A percentile compares a stretch with the other conserved stretches of the same genome.
phyloP scores from a whole-genome alignment of 306 rosid species.

The Cyclanthera cordifolia region DNA sequence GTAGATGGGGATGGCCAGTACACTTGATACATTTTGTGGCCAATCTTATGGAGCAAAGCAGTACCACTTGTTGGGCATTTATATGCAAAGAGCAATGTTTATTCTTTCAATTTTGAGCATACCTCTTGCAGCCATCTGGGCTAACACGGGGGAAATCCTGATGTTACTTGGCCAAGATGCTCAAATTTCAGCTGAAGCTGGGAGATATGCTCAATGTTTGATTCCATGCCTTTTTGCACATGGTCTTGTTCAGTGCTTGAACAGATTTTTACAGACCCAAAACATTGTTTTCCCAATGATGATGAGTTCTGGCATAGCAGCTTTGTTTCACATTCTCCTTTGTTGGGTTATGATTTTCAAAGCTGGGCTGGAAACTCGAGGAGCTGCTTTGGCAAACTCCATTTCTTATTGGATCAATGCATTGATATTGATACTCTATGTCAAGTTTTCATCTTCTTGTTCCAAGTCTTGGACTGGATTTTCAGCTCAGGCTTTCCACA shows the following conservation, averaged over 20 bases:
- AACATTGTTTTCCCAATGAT: slow-evolving; percentile 64
- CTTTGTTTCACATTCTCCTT: slow-evolving; percentile 26
- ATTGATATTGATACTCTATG: slow-evolving; percentile 34
- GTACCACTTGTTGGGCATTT: slow-evolving; percentile 46
- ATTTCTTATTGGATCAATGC: slow-evolving; percentile 54
- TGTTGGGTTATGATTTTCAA: slow-evolving; percentile 55
- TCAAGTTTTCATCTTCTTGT: slow-evolving; percentile 45
- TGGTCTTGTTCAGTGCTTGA: slow-evolving; percentile 46
- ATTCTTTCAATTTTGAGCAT: slow-evolving; percentile 29
- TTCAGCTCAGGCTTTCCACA: slow-evolving; percentile 38
- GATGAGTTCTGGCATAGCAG: slow-evolving; percentile 32
- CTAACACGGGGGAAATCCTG: slow-evolving; percentile 36
- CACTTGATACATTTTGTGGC: slow-evolving; percentile 69
- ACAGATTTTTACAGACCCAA: slow-evolving; percentile 54
- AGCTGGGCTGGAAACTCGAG: slow-evolving; percentile 42
- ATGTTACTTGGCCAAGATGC: slow-evolving; percentile 39
- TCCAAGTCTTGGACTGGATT: slow-evolving; percentile 59
- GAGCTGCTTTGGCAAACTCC: slow-evolving; percentile 52
- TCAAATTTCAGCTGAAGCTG: slow-evolving; percentile 39
- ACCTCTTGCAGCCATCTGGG: slow-evolving; percentile 37
- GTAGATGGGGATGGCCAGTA: slow-evolving; percentile 64
- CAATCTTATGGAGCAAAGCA: slow-evolving; percentile 73
- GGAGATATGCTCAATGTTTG: slow-evolving; percentile 36
- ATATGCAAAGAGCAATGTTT: slow-evolving; percentile 54
- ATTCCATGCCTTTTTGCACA: slow-evolving; percentile 53